Percentiles rank a stretch among this genome's conserved stretches.
Conservation (phyloP, 2,329 filamentous ascomycete species). For the Fusarium siculi region DNA sequence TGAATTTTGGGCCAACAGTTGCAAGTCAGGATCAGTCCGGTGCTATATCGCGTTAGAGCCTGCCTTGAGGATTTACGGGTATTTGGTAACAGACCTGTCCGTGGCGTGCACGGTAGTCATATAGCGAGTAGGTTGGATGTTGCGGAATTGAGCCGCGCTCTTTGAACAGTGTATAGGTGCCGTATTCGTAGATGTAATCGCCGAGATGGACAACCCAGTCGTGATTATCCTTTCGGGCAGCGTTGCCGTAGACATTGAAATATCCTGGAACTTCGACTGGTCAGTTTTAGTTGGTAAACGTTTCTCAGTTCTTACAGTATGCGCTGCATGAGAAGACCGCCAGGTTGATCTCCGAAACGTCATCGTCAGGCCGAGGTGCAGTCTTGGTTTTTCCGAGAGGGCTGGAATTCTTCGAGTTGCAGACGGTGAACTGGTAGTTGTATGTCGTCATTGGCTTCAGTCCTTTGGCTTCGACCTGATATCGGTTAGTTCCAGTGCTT, state of each 20-base stretch:
- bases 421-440: neutral
- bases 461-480: neutral
- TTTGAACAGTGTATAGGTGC: neutral
- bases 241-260: conserved; percentile 1
- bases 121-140: neutral
- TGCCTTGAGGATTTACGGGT: no score
- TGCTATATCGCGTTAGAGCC: neutral
- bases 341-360: neutral
- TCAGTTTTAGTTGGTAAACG: rapidly evolving
- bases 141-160: neutral
- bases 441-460: neutral
- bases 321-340: conserved; percentile 1
- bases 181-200: conserved; percentile 3
- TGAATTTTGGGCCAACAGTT: neutral
- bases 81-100: neutral
- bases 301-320: neutral
- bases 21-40: neutral
- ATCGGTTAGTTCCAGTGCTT: rapidly evolving
- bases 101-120: neutral
- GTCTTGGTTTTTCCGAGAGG: neutral
- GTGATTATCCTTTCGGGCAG: neutral
- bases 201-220: conserved; percentile 4
- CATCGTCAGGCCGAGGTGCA: neutral
- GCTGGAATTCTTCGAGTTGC: neutral
- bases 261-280: neutral